Base-by-base conservation (phyloP, 306 rosid species). In the Dryas drummondii region DNA sequence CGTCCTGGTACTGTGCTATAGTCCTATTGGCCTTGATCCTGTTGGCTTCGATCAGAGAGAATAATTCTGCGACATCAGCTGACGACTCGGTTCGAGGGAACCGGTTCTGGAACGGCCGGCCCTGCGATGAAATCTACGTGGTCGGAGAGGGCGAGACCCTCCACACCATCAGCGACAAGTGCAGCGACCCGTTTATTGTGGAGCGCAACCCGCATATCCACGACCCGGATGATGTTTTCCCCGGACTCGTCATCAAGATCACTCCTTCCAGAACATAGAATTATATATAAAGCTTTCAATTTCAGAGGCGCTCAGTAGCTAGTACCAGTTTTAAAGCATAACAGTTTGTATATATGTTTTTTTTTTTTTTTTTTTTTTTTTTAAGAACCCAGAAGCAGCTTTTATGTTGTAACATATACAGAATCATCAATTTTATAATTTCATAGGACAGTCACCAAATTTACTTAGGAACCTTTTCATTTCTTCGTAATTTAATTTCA, bases 151-250 rank as follows among this genome's bases (percentile, higher is more conserved):
- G 97, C 11, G 97, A 91, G 66, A 89, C 94, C 8, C 92, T 91
- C 22, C 83, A 91, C 66, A 91, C 97, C 15, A 91, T 91, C 68
- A 89, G 97, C 73, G 97, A 89, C 73, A 88, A 86, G 88, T 91
- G 97, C 63, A 79, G 80, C 47, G 97, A 91, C 89, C 92, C 97
- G 46, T 89, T 53, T 73, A 91, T 91, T 46, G 94, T 91, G 65
- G 97, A 91, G 88, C 82, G 89, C 57, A 91, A 91, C 81, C 97
- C 97, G 8, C 97, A 91, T 84, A 91, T 91, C 78, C 93, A 91
- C 75, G 96, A 91, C 74, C 90, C 96, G 16, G 96, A 91, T 78
- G 97, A 92, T 77, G 96, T 92, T 3, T 92, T 84, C 78, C 97
- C 97, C 1, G 97, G 97, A 9, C 83, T 92, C 58, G 96, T 92